These are phyloP conservation scores for Monosporascus sp. DNA, from an alignment of 2,329 filamentous ascomycete genomes.

Conservation along the genomic window DNA sequence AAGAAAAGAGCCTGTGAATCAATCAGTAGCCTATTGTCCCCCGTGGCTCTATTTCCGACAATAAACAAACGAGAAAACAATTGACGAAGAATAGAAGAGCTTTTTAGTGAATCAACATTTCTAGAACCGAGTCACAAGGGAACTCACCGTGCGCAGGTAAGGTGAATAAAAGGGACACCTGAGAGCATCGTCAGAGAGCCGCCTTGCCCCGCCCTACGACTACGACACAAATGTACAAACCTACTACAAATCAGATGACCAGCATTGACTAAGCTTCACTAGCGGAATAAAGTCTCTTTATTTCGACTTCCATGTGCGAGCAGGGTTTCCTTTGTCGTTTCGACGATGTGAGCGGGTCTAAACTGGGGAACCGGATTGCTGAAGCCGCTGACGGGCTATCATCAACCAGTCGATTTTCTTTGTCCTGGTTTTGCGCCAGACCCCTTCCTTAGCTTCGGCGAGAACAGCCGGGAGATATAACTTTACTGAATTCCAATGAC, in stretches of 20 bases:
- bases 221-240: background rate
- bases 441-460: conserved; percentile 3
- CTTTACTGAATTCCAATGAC: background rate
- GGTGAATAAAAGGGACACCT: conserved; percentile 1
- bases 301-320: conserved; percentile 12
- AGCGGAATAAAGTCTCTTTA: conserved; percentile 14
- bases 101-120: conserved; percentile 1
- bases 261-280: conserved; percentile 7
- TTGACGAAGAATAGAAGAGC: conserved; percentile 2
- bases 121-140: conserved; percentile 5
- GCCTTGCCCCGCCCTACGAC: background rate
- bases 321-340: conserved; percentile 19
- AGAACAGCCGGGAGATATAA: background rate
- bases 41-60: conserved; percentile 11
- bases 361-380: conserved; percentile 2
- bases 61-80: conserved; percentile 4
- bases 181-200: background rate
- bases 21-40: conserved; percentile 14
- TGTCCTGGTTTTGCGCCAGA: conserved; percentile 8
- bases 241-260: background rate
- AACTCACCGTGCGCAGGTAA: background rate
- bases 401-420: conserved; percentile 22
- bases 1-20: conserved; percentile 8
- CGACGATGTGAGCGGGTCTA: conserved; percentile 17
- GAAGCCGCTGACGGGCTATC: conserved; percentile 20